These are phyloP conservation scores for Schoenoplectus triqueter DNA, from an alignment of 202 grass and related monocot genomes.

Conservation along the genomic window DNA sequence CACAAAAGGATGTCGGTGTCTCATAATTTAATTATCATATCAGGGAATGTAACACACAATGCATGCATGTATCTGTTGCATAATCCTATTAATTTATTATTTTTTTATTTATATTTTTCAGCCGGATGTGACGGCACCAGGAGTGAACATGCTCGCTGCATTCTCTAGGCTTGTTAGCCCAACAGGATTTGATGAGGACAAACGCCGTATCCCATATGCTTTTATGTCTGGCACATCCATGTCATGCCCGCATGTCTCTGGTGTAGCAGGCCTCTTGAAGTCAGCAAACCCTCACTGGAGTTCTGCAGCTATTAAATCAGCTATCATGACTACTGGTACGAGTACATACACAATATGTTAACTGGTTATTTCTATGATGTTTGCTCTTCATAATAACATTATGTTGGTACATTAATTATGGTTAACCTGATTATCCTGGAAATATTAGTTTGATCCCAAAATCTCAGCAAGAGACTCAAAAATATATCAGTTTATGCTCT, in stretches of 20 bases:
- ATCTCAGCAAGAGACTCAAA: background rate
- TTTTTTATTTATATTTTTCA: constrained; percentile 11
- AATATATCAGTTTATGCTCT: background rate
- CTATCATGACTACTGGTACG: constrained; percentile 66
- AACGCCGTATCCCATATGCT: constrained; percentile 49
- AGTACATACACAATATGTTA: constrained; percentile 1
- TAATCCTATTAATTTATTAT: background rate
- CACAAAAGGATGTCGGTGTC: background rate
- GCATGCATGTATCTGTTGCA: background rate
- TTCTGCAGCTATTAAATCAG: constrained; percentile 56
- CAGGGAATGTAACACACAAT: background rate
- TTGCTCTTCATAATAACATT: background rate
- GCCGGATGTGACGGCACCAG: constrained; percentile 67
- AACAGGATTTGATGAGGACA: constrained; percentile 34
- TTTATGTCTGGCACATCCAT: constrained; percentile 81
- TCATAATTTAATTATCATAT: background rate
- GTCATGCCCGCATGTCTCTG: constrained; percentile 67
- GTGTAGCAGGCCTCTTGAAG: constrained; percentile 51
- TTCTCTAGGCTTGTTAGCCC: constrained; percentile 48
- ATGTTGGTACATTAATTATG: background rate
- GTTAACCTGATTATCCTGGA: background rate
- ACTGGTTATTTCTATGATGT: background rate
- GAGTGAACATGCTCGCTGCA: constrained; percentile 69
- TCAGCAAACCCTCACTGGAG: constrained; percentile 56
- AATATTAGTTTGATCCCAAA: background rate